Conservation (phyloP, 352 stramenopile genomes). For the Phytophthora macrochlamydospora region DNA sequence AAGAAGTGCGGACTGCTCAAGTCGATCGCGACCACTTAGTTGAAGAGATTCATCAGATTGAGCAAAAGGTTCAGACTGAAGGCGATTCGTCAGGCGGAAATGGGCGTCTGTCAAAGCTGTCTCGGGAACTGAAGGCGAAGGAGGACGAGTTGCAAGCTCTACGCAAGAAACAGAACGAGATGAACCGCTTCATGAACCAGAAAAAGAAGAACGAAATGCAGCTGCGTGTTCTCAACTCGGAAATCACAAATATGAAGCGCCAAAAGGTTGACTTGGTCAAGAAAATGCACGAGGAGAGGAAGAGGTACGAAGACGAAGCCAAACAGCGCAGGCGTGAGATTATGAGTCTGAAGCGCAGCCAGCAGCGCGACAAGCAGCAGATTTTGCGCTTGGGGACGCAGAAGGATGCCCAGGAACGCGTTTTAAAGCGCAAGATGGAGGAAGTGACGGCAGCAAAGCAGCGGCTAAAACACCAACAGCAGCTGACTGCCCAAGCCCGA, state of each 20-base stretch:
- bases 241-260: slow-evolving; percentile 89
- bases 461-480: slow-evolving; percentile 84
- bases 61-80: slow-evolving; percentile 66
- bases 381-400: slow-evolving; percentile 82
- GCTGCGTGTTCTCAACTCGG: slow-evolving; percentile 72
- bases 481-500: slow-evolving; percentile 71
- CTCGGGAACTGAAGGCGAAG: slow-evolving; percentile 79
- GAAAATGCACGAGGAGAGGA: slow-evolving; percentile 88
- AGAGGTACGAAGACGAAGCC: slow-evolving; percentile 84
- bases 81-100: slow-evolving; percentile 57
- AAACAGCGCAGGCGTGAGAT: slow-evolving; percentile 82
- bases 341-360: slow-evolving; percentile 76
- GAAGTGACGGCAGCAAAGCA: slow-evolving; percentile 82
- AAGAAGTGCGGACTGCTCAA: slow-evolving; percentile 68
- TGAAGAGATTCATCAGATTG: slow-evolving; percentile 78
- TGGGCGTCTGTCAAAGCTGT: slow-evolving; percentile 67
- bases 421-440: slow-evolving; percentile 89
- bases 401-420: slow-evolving; percentile 86
- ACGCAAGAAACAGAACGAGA: slow-evolving; percentile 84
- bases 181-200: slow-evolving; percentile 80
- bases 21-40: slow-evolving; percentile 71
- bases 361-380: slow-evolving; percentile 84
- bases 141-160: slow-evolving; percentile 72
- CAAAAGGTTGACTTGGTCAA: slow-evolving; percentile 90
- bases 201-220: slow-evolving; percentile 91